Evolutionary conservation across 2,329 filamentous ascomycete genomes (phyloP).

Genomic region (Pyrenochaeta sp.): DNA sequence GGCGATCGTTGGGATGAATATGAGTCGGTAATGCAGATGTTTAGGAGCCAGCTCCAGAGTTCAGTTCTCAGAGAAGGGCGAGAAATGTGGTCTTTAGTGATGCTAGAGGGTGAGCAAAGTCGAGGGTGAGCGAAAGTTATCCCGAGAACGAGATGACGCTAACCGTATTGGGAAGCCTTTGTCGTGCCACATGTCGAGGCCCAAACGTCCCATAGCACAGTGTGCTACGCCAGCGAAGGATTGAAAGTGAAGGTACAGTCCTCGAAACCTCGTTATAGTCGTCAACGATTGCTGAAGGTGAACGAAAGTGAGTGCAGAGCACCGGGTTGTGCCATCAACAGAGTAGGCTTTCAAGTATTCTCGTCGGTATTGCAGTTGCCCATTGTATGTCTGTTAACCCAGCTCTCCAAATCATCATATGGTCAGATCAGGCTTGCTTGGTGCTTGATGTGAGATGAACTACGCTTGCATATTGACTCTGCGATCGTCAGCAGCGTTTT

Average conservation of each 20-base stretch:
- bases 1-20: slow-evolving; percentile 4
- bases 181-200: too few relatives aligned
- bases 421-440: too few relatives aligned
- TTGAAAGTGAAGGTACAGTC: neutral
- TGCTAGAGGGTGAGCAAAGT: neutral
- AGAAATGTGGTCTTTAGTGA: neutral
- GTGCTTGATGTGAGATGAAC: too few relatives aligned
- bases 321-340: neutral
- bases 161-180: neutral
- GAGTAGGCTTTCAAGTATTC: neutral
- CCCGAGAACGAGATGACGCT: neutral
- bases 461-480: too few relatives aligned
- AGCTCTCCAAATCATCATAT: neutral
- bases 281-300: neutral
- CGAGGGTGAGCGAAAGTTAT: too few relatives aligned
- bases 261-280: neutral
- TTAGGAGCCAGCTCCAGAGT: neutral
- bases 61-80: neutral
- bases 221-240: neutral
- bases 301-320: neutral
- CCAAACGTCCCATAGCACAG: neutral
- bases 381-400: neutral
- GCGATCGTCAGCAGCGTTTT: too few relatives aligned
- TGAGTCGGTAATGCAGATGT: neutral
- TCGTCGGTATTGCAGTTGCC: neutral